Percentiles rank a stretch among this genome's conserved stretches.
Conservation (phyloP, 805 yeast species). For the Starmerella davenportii region DNA sequence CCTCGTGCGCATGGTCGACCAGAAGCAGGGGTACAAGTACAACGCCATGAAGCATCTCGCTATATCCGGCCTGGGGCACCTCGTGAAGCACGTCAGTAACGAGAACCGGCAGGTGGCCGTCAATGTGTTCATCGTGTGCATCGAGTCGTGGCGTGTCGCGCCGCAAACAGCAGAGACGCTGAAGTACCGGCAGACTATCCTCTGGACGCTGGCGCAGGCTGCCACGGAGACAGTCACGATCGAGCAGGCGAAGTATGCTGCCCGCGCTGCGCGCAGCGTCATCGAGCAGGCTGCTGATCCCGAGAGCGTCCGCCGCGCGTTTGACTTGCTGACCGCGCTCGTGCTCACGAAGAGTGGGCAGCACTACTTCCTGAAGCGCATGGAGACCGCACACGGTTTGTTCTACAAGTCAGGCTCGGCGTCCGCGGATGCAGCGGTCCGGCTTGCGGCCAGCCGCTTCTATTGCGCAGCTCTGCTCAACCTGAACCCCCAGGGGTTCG, state of each 20-base stretch:
- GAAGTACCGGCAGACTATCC: conserved; percentile 12
- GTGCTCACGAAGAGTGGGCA: conserved; percentile 7
- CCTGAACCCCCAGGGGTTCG: conserved; percentile 1
- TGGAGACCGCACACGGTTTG: conserved; percentile 18
- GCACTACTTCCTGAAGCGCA: conserved; percentile 4
- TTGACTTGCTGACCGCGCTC: conserved; percentile 18
- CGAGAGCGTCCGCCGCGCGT: conserved; percentile 16
- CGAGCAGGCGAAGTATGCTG: conserved; percentile 22
- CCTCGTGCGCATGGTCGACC: conserved; percentile 13
- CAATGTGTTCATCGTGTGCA: conserved; percentile 13
- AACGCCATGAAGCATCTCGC: conserved; percentile 17
- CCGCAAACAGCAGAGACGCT: conserved; percentile 4
- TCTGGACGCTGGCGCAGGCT: conserved; percentile 12
- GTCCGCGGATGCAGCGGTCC: conserved; percentile 13
- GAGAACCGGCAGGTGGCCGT: conserved; percentile 13
- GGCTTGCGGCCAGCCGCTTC: conserved; percentile 20
- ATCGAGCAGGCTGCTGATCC: conserved; percentile 17
- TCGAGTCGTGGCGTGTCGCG: conserved; percentile 10
- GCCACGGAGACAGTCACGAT: conserved; percentile 12
- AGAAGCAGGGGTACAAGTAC: conserved; percentile 7
- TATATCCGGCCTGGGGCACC: conserved; percentile 13
- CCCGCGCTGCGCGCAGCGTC: conserved; percentile 19
- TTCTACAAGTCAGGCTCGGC: conserved; percentile 16
- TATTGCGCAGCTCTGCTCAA: conserved; percentile 13
- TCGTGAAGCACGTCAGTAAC: conserved; percentile 4